phyloP scores from a whole-genome alignment of 140 eudicot genomes.

The Bidens hawaiensis region DNA sequence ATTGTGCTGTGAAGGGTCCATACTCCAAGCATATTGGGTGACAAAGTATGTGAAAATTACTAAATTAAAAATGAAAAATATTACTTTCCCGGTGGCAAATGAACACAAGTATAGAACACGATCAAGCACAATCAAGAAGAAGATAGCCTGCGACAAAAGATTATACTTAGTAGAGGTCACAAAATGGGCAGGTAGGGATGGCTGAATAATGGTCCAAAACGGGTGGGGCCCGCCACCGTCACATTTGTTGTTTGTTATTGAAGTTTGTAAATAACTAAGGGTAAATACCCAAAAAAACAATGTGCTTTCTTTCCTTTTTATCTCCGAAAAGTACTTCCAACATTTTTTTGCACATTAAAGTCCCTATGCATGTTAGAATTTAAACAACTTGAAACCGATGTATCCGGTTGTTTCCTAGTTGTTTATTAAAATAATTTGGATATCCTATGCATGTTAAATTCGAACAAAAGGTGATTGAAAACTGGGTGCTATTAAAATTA shows the following conservation, averaged over 20 bases:
- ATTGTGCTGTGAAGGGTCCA: conserved; percentile 63
- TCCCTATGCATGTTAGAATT: no score
- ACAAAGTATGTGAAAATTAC: conserved; percentile 73
- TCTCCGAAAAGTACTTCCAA: no score
- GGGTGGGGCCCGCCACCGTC: not conserved
- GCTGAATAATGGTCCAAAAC: conserved; percentile 1
- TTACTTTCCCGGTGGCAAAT: conserved; percentile 87
- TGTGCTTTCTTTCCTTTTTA: no score
- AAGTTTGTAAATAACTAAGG: not conserved
- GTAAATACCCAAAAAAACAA: no score
- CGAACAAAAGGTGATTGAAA: no score
- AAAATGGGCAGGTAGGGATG: not conserved
- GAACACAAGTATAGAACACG: conserved; percentile 95
- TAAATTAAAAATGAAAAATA: conserved; percentile 83
- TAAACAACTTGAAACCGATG: no score
- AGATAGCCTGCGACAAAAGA: conserved; percentile 70
- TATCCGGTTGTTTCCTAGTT: no score
- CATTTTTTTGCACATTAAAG: no score
- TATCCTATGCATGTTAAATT: no score
- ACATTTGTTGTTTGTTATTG: not conserved
- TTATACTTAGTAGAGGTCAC: not conserved
- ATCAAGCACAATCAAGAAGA: conserved; percentile 95
- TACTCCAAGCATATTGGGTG: conserved; percentile 89
- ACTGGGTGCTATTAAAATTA: not conserved
- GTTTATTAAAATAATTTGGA: no score